Conservation (phyloP, 345 rosid genomes). For the Psidium friedrichsthalianum region DNA sequence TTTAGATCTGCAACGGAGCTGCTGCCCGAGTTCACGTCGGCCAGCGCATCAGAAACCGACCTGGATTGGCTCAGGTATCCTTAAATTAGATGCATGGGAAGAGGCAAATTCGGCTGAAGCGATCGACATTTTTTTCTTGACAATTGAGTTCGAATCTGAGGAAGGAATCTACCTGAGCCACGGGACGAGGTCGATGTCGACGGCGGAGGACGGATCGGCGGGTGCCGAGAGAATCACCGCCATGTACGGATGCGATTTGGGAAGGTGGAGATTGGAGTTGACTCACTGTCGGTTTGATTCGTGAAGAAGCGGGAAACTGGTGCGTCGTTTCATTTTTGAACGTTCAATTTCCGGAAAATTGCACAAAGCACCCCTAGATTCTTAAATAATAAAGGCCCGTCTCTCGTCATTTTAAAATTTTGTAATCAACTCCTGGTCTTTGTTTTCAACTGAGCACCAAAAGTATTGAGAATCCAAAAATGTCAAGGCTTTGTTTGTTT, state of each 20-base stretch:
- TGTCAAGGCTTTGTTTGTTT: not conserved
- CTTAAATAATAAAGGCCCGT: not conserved
- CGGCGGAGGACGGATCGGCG: conserved; percentile 5
- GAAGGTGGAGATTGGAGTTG: not conserved
- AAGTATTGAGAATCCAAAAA: not conserved
- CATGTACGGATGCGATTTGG: conserved; percentile 13
- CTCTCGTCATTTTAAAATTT: not conserved
- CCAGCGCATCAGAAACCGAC: conserved; percentile 35
- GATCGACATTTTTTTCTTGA: not conserved
- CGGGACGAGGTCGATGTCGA: not conserved
- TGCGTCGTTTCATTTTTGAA: not conserved
- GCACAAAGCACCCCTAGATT: not conserved
- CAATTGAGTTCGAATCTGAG: not conserved
- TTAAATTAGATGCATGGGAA: not conserved
- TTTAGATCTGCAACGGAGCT: conserved; percentile 20
- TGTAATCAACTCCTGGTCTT: not conserved
- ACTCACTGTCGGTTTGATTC: not conserved
- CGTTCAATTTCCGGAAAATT: not conserved
- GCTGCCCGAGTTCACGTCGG: conserved; percentile 24
- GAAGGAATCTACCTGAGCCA: conserved; percentile 4
- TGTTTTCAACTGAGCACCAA: not conserved
- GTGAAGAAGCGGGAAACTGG: not conserved
- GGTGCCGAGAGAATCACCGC: not conserved
- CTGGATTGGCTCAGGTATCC: conserved; percentile 10
- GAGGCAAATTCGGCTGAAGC: not conserved